Evolutionary conservation across 2,329 filamentous ascomycete species (phyloP).

Genomic region (Rutstroemia sp.): DNA sequence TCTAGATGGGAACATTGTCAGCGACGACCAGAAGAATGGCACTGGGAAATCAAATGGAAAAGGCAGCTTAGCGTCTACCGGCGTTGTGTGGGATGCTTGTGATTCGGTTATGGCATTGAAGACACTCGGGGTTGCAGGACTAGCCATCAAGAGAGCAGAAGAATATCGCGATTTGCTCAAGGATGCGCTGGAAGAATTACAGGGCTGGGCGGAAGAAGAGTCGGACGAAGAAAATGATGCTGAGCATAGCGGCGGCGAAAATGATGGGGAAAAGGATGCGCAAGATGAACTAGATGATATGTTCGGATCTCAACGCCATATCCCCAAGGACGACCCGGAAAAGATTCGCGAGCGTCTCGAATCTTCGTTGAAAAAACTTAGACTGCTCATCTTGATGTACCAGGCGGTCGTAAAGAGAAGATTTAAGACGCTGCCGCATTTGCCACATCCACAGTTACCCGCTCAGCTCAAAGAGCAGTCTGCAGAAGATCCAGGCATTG

Average conservation of each 20-base stretch:
- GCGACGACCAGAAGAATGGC: conserved; percentile 40
- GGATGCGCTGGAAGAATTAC: conserved; percentile 78
- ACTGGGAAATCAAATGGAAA: conserved; percentile 33
- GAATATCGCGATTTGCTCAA: conserved; percentile 68
- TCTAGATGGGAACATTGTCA: conserved; percentile 46
- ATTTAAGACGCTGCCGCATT: conserved; percentile 48
- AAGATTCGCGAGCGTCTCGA: conserved; percentile 59
- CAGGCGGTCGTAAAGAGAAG: conserved; percentile 63
- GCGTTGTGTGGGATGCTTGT: conserved; percentile 76
- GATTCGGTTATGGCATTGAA: conserved; percentile 62
- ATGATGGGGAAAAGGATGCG: conserved; percentile 31
- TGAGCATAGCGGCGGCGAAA: conserved; percentile 46
- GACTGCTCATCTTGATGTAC: conserved; percentile 61
- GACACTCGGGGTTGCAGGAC: conserved; percentile 58
- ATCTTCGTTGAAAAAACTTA: conserved; percentile 54
- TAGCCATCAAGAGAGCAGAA: conserved; percentile 64
- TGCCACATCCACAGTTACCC: conserved; percentile 34
- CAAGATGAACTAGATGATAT: conserved; percentile 60
- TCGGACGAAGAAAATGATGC: conserved; percentile 50
- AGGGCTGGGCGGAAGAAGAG: conserved; percentile 77
- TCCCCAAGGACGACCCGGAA: conserved; percentile 57
- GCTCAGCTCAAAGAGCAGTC: conserved; percentile 16
- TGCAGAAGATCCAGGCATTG: conserved; percentile 13
- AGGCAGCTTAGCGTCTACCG: conserved; percentile 58
- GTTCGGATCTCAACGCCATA: conserved; percentile 53